Evolutionary conservation across 73 alveolate species (phyloP).

Genomic region (Halteria grandinella): DNA sequence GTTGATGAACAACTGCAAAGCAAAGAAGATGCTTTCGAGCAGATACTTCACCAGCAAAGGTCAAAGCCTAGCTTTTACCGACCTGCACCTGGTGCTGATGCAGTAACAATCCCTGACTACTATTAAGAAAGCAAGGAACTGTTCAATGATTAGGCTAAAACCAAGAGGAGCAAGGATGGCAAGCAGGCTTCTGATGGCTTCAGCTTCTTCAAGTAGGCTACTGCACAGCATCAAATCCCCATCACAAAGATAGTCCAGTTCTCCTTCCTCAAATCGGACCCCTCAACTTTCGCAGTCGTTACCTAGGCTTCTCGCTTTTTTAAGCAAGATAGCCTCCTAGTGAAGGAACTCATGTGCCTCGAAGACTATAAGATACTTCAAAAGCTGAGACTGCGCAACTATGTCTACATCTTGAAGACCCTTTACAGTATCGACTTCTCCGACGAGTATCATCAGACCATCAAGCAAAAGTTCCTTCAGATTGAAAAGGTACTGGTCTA

Average conservation of each 20-base stretch:
- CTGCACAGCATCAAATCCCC: conserved; percentile 27
- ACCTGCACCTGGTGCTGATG: no score
- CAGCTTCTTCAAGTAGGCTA: background rate
- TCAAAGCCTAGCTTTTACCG: no score
- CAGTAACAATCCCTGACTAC: background rate
- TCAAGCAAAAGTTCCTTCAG: conserved; percentile 11
- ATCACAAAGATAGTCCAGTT: background rate
- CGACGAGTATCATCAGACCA: background rate
- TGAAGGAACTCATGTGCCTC: conserved; percentile 20
- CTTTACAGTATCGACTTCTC: conserved; percentile 8
- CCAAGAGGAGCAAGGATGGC: background rate
- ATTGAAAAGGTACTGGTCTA: background rate
- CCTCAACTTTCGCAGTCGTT: conserved; percentile 7
- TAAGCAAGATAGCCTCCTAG: background rate
- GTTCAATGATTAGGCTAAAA: background rate
- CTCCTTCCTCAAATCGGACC: conserved; percentile 3
- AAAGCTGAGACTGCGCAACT: conserved; percentile 4
- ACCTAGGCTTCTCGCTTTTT: conserved; percentile 7
- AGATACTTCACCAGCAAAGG: no score
- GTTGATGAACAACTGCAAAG: background rate
- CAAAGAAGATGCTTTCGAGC: background rate
- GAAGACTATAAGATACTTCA: conserved; percentile 15
- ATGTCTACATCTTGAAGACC: background rate
- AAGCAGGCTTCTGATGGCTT: background rate
- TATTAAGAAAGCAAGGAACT: background rate